A percentile compares a stretch with the other conserved stretches of the same genome.
These are phyloP conservation scores for Trifolium dubium DNA, from an alignment of 306 rosid genomes.

Conservation along the genomic window DNA sequence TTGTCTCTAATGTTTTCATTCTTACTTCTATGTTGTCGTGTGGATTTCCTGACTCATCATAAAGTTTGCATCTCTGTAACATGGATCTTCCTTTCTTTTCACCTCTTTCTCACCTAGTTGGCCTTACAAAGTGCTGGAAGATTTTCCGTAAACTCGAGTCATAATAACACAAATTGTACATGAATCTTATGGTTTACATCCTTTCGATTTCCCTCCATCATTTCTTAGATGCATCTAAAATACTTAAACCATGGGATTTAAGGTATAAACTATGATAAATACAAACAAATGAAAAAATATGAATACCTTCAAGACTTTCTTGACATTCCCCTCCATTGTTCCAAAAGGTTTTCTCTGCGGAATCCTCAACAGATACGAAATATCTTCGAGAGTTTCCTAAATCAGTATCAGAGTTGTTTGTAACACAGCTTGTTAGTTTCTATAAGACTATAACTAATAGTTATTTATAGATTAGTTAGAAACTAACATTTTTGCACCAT, in stretches of 20 bases:
- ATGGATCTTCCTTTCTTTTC: background rate
- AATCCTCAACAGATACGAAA: slow-evolving; percentile 83
- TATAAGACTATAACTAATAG: background rate
- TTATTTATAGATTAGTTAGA: background rate
- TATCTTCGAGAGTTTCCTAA: slow-evolving; percentile 87
- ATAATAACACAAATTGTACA: background rate
- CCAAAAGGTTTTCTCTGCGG: slow-evolving; percentile 97
- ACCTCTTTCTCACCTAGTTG: background rate
- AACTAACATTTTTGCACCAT: background rate
- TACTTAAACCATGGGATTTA: background rate
- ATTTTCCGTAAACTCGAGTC: background rate
- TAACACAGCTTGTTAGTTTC: background rate
- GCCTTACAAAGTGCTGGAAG: background rate
- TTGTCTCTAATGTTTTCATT: background rate
- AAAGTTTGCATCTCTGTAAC: background rate
- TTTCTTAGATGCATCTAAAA: background rate
- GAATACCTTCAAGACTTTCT: slow-evolving; percentile 84
- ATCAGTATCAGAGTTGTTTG: slow-evolving; percentile 1
- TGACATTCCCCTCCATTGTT: slow-evolving; percentile 94
- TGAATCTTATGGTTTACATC: background rate
- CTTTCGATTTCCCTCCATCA: background rate
- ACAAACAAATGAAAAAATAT: background rate
- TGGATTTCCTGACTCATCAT: background rate
- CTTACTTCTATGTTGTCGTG: background rate
- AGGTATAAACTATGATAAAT: slow-evolving; percentile 1